These are phyloP conservation scores for Pelargonium fulgidum DNA, from an alignment of 441 rosid genomes.

Conservation along the genomic window DNA sequence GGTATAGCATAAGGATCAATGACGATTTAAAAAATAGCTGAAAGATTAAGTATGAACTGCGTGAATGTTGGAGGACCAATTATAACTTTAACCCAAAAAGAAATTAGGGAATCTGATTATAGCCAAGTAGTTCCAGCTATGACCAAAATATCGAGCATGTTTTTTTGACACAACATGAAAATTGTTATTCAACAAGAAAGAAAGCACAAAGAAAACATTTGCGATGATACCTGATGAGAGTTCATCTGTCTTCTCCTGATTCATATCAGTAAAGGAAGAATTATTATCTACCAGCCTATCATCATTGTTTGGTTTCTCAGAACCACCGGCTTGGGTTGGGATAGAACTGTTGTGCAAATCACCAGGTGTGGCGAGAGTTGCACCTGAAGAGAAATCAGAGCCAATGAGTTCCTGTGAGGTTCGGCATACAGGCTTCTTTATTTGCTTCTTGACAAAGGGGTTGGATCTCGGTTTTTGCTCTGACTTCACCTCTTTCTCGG, in stretches of 20 bases:
- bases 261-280: constrained; percentile 35
- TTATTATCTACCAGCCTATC: constrained; percentile 44
- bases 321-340: constrained; percentile 35
- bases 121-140: too few relatives aligned
- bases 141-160: not conserved
- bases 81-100: too few relatives aligned
- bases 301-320: constrained; percentile 40
- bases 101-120: too few relatives aligned
- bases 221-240: constrained; percentile 45
- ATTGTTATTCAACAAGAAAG: not conserved
- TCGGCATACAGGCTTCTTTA: constrained; percentile 37
- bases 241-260: constrained; percentile 59
- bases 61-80: too few relatives aligned
- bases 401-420: constrained; percentile 38
- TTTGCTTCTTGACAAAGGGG: constrained; percentile 47
- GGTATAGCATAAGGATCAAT: too few relatives aligned
- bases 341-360: constrained; percentile 39
- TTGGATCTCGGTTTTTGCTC: constrained; percentile 47
- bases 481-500: constrained; percentile 43
- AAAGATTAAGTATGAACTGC: too few relatives aligned
- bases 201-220: not conserved
- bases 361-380: constrained; percentile 41
- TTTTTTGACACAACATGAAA: not conserved
- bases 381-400: constrained; percentile 51
- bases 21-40: too few relatives aligned